Evolutionary conservation across 2,329 filamentous ascomycete genomes (phyloP), one percentile per base, ranked within the genome.

Genomic region (Cercospora beticola): DNA sequence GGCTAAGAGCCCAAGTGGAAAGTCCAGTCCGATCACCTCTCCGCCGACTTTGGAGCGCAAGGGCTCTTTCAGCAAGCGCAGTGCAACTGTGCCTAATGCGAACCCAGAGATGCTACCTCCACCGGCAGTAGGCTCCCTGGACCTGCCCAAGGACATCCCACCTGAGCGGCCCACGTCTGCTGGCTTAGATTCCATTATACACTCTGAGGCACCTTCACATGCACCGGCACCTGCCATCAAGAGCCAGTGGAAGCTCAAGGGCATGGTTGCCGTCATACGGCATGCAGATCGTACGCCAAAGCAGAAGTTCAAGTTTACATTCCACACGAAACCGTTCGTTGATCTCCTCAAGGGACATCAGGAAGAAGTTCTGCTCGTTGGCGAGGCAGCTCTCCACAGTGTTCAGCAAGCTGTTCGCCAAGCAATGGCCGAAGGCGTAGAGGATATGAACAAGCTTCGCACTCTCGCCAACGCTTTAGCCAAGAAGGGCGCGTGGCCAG

Each of bases 291-390:
- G 95, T 66, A 99, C 95, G 1, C 95, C 95, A 2, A 99, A 99
- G 82, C 95, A 99, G 76, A 99, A 99, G 79, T 97, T 97, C 85
- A 99, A 99, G 79, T 99, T 98, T 76, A 99, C 95, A 0, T 98
- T 99, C 75, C 95, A 99, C 77, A 97, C 93, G 0, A 92, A 94
- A 71, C 95, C 95, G 0, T 99, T 99, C 76, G 94, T 99, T 71
- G 92, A 97, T 72, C 85, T 99, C 4, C 87, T 99, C 52, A 97
- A 94, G 78, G 95, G 95, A 0, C 94, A 99, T 76, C 92, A 97
- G 76, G 94, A 98, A 80, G 95, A 99, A 78, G 95, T 99, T 1
- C 85, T 99, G 1, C 86, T 99, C 23, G 95, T 97, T 72, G 94
- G 94, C 8, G 93, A 97, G 78, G 90, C 93, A 46, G 95, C 95